Evolutionary conservation across 2,329 filamentous ascomycete genomes (phyloP), one percentile per base, ranked within the genome.

Genomic region (Pseudogymnoascus sp.): DNA sequence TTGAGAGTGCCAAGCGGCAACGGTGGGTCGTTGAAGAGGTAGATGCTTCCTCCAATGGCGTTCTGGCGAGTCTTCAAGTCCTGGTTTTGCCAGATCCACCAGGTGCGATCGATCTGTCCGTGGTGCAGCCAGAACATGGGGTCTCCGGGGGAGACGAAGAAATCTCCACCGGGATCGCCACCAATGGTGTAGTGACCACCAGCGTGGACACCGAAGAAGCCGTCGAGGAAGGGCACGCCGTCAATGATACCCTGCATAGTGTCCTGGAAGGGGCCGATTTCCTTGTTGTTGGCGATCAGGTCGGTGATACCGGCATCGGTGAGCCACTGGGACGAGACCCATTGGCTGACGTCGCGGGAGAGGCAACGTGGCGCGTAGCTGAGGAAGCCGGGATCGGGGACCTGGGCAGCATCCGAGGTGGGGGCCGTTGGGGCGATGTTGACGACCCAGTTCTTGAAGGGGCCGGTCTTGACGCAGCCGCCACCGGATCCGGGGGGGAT

Each of bases 401-500:
- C 71, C 67, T 76, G 75, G 68, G 76, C 75, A 26, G 69, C 47
- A 53, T 65, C 64, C 26, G 65, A 65, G 6, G 72, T 74, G 14
- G 75, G 72, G 2, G 71, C 68, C 16, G 82, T 76, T 1, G 83
- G 83, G 0, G 82, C 81, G 0, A 80, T 74, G 64, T 77, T 78
- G 24, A 78, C 74, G 1, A 65, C 67, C 68, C 50, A 56, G 26
- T 80, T 70, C 65, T 70, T 74, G 71, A 81, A 80, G 1, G 79
- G 79, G 0, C 79, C 79, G 1, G 73, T 75, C 16, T 70, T 74
- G 3, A 86, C 75, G 68, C 82, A 85, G 1, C 83, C 83, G 40
- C 83, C 82, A 11, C 83, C 83, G 0, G 76, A 75, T n/a, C 81
- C 83, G 0, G 78, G 77, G 0, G 79, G 80, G 61, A 73, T 68